Base-by-base conservation (phyloP, 352 stramenopile genomes). In the Phytopythium chamaehyphon region DNA sequence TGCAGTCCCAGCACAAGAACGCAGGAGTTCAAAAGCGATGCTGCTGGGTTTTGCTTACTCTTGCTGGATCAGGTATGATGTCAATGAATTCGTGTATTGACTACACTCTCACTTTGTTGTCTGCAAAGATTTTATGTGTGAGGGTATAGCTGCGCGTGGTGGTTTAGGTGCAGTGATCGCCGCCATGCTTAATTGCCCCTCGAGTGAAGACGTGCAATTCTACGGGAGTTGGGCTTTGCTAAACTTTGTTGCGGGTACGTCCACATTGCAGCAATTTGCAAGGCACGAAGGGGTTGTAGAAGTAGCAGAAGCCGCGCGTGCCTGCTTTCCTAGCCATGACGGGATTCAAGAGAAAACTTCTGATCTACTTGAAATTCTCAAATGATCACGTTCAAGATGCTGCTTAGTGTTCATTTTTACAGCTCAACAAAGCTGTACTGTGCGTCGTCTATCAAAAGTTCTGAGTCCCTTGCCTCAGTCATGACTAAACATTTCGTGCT, bases 11-110 rank as follows among this genome's bases (percentile, higher is more conserved):
- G 65, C 80, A 83, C 28, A 70, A 86, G 10, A 69, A 83, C 18
- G n/a, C 54, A 5, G 54, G 39, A 9, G 65, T 96, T 10, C 90
- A 97, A 64, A 84, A 91, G 59, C 67, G 72, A 42, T 78, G 82
- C 22, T 93, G 83, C 39, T 96, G 83, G 83, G 81, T 83, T 24
- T 54, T 97, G 3, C 62, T 90, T 37, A 96, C 84, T 14, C 59
- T 97, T 2, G 76, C 86, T 35, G 74, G 76, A 22, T 91, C 81
- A 55, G 80, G 80, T 90, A 58, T 15, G 48, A 47, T n/a, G 18
- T n/a, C 19, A n/a, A n/a, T 33, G 7, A 47, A 21, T 10, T 21
- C 18, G 12, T 11, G 11, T 31, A 12, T 14, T 47, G 16, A 18
- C 5, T 11, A 7, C 23, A 22, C 22, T 40, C 26, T 19, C 22